A percentile compares a stretch with the other conserved stretches of the same genome.
Conservation (phyloP, 495 filamentous ascomycete species). For the Hypomontagnella monticulosa region DNA sequence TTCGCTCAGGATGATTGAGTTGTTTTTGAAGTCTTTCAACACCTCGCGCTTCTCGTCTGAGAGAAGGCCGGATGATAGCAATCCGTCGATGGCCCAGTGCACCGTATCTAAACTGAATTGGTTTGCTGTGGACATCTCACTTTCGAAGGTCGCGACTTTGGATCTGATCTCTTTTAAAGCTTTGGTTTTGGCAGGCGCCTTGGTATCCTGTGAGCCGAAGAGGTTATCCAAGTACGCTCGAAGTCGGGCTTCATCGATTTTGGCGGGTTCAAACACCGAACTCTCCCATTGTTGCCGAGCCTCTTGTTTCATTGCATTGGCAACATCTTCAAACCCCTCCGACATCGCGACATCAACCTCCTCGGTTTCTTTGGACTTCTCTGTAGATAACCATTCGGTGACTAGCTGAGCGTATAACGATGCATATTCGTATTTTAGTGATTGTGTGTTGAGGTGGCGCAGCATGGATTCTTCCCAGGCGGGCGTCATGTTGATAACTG, state of each 20-base stretch:
- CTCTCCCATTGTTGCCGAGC: constrained; percentile 64
- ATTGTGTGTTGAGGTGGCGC: constrained; percentile 59
- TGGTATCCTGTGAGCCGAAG: constrained; percentile 55
- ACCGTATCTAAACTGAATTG: constrained; percentile 57
- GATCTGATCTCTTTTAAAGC: constrained; percentile 57
- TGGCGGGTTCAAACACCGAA: constrained; percentile 62
- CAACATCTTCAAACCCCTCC: constrained; percentile 56
- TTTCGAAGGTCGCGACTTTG: constrained; percentile 58
- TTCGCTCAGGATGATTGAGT: constrained; percentile 65
- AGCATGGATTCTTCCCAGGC: constrained; percentile 62
- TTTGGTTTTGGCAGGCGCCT: constrained; percentile 44
- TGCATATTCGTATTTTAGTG: constrained; percentile 68
- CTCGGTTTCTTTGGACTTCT: constrained; percentile 28
- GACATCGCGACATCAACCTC: constrained; percentile 40
- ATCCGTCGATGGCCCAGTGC: constrained; percentile 62
- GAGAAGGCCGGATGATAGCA: constrained; percentile 66
- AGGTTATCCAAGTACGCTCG: constrained; percentile 61
- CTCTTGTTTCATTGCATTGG: constrained; percentile 58
- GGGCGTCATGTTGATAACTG: constrained; percentile 55
- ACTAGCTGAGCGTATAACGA: constrained; percentile 69
- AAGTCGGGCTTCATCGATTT: constrained; percentile 59
- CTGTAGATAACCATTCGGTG: constrained; percentile 66
- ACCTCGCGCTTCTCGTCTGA: constrained; percentile 66
- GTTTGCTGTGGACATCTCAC: constrained; percentile 45
- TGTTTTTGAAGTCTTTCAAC: constrained; percentile 68